Conservation (phyloP, 1,284 basidiomycete species). For the Rhizoctonia solani region DNA sequence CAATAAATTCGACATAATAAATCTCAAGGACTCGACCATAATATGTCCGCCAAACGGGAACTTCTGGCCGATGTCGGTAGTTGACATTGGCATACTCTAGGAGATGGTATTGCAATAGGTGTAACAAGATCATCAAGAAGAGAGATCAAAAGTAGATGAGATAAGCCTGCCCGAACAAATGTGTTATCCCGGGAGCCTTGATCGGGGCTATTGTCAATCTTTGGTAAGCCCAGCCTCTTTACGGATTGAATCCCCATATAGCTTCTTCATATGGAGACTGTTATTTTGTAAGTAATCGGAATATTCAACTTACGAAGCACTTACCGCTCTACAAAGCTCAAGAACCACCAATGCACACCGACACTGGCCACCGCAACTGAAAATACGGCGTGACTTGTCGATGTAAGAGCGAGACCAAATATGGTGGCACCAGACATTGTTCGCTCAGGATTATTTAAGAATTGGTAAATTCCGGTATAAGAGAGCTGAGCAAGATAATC, state of each 20-base stretch:
- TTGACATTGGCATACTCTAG: background rate
- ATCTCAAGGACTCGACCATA: constrained; percentile 12
- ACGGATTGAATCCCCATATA: constrained; percentile 90
- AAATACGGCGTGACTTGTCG: constrained; percentile 87
- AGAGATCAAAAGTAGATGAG: background rate
- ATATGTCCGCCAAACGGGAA: background rate
- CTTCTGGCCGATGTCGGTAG: background rate
- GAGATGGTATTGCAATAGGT: background rate
- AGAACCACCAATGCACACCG: constrained; percentile 89
- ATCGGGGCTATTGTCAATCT: too few species aligned
- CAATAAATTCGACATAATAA: background rate
- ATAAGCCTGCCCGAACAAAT: constrained; percentile 4
- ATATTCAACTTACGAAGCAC: constrained; percentile 43
- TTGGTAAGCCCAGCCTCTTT: constrained; percentile 97
- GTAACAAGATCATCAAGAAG: background rate
- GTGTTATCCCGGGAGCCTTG: background rate
- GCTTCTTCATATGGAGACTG: constrained; percentile 95
- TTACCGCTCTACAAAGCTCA: constrained; percentile 84
- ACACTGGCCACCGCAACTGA: constrained; percentile 83
- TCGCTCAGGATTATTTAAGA: constrained; percentile 92
- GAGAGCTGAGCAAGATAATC: constrained; percentile 89
- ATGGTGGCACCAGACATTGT: constrained; percentile 94
- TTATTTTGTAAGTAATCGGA: constrained; percentile 17
- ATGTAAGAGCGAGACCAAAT: constrained; percentile 90
- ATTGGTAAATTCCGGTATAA: constrained; percentile 96